Evolutionary conservation across 805 yeast genomes (phyloP), one percentile per base, ranked within the genome.

Genomic region (Saccharomycopsis oosterbeekiorum): DNA sequence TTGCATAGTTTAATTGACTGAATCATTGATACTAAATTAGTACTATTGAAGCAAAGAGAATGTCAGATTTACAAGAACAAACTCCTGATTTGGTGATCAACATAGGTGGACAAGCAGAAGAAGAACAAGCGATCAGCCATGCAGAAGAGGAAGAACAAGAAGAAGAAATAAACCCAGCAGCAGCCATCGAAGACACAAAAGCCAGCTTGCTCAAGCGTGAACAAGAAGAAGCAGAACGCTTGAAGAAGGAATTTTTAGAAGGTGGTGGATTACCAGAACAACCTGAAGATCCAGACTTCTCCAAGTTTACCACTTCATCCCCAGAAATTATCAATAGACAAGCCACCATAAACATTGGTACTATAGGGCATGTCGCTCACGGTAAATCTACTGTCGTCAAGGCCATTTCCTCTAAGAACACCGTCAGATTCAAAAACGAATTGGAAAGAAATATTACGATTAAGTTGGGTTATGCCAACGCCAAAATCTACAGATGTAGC

Each of bases 241-340:
- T 53, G n/a, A 41, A 47, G 34, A 80, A 84, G 71, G 97, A 93
- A 73, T 92, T 94, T 69, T 96, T 89, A 80, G 98, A 90, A 75
- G 97, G 98, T 74, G 98, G 98, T 63, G 99, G 99, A 59, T 82
- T 94, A 63, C 99, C 99, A 60, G 97, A 88, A 73, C 99, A 94
- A 76, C 97, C 97, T 62, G 86, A 81, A 47, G 79, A 89, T 75
- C 96, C 96, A 62, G 97, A 92, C 72, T 87, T 93, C 70, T 67
- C 87, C 50, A 72, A 77, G 67, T 77, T 94, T 76, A 89, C 93
- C 56, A 97, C 99, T 40, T 78, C 89, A 65, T 86, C 96, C 8
- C 94, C 96, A 60, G 99, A 92, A 71, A 96, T 94, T 72, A 94
- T 94, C 77, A 89, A 89, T 75, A 88, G 99, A 82, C 99, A 94